Percentiles rank a stretch among this genome's conserved stretches.
These are phyloP conservation scores for Picea glauca DNA, from an alignment of 75 land plant species.

Conservation along the genomic window DNA sequence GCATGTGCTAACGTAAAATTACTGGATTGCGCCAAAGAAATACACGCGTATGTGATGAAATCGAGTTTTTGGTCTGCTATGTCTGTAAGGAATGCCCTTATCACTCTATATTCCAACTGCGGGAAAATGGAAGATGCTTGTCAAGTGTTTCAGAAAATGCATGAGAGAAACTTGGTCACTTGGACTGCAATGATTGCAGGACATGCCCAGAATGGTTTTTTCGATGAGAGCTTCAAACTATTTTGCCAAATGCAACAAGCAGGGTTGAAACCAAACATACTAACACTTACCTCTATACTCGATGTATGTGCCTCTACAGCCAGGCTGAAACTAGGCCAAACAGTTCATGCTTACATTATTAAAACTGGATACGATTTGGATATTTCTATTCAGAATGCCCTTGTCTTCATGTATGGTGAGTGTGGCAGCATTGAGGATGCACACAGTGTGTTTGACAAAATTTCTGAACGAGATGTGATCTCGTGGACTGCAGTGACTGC, in stretches of 20 bases:
- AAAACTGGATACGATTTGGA: slow-evolving; percentile 7
- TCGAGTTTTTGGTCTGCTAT: neutral
- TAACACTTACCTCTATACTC: slow-evolving; percentile 3
- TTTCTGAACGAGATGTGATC: slow-evolving; percentile 7
- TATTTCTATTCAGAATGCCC: slow-evolving; percentile 9
- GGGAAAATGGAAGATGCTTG: slow-evolving; percentile 26
- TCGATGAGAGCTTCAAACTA: slow-evolving; percentile 29
- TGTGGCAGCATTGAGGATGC: slow-evolving; percentile 13
- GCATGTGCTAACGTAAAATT: neutral
- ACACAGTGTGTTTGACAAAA: slow-evolving; percentile 2
- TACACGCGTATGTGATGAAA: neutral
- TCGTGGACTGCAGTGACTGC: slow-evolving; percentile 22
- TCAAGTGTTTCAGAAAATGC: slow-evolving; percentile 47
- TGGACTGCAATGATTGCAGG: slow-evolving; percentile 72
- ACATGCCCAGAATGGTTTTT: slow-evolving; percentile 26
- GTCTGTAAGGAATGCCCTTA: slow-evolving; percentile 58
- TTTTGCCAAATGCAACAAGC: slow-evolving; percentile 37
- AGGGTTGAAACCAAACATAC: slow-evolving; percentile 19
- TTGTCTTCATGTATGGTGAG: slow-evolving; percentile 14
- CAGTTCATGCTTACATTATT: slow-evolving; percentile 15
- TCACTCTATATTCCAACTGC: slow-evolving; percentile 53
- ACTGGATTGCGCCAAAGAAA: neutral
- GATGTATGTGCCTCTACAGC: slow-evolving; percentile 3
- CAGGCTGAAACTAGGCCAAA: neutral
- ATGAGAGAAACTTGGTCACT: slow-evolving; percentile 45